phyloP scores from a whole-genome alignment of 2,329 filamentous ascomycete genomes.

The Pseudogymnoascus sp. region DNA sequence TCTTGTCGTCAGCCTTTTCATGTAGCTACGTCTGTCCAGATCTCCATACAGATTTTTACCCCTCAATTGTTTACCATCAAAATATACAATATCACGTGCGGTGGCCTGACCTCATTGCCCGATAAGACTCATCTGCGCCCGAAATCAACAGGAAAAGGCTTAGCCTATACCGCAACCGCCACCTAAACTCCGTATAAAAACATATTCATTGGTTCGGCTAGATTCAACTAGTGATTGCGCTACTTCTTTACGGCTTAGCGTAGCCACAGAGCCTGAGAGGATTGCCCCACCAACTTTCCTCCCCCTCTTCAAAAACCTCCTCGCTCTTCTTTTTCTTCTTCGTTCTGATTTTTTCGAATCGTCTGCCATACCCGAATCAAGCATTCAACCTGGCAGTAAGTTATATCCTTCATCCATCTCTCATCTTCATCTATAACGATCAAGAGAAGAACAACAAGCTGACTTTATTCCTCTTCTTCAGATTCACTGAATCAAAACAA shows the following conservation, averaged over 20 bases:
- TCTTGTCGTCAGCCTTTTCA: background rate
- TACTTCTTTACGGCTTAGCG: background rate
- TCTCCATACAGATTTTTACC: background rate
- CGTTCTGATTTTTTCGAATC: constrained; percentile 9
- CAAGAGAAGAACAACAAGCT: constrained; percentile 3
- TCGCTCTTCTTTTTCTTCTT: constrained; percentile 11
- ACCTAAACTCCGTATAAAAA: constrained; percentile 1
- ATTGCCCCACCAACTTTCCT: constrained; percentile 11
- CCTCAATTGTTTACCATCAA: background rate
- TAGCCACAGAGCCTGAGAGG: constrained; percentile 3
- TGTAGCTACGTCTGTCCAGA: background rate
- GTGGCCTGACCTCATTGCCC: constrained; percentile 4
- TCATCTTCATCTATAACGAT: background rate
- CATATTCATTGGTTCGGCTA: constrained; percentile 1
- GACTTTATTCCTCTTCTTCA: background rate
- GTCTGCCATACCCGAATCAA: constrained; percentile 11
- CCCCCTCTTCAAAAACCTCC: constrained; percentile 9
- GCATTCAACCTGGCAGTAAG: constrained; percentile 11
- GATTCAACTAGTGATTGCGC: constrained; percentile 2
- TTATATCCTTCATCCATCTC: background rate
- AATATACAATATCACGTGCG: background rate
- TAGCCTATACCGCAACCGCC: background rate
- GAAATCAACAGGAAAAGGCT: constrained; percentile 6
- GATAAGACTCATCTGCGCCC: constrained; percentile 8
- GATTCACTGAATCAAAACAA: constrained; percentile 7